Conservation (phyloP, 257 asterid species). For the Nicotiana tabacum region DNA sequence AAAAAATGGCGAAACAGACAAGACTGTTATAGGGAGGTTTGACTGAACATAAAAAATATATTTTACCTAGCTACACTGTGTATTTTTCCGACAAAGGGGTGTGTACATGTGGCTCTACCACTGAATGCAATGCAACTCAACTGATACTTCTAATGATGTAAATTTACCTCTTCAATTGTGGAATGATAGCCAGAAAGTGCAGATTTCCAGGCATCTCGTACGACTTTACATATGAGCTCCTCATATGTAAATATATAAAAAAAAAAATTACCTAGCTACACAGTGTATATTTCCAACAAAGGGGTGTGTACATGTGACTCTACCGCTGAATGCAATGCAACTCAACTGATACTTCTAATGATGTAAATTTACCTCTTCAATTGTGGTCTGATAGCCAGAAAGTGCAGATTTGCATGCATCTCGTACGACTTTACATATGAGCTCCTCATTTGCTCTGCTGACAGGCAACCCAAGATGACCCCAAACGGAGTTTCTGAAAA, state of each 20-base stretch:
- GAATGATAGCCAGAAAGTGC: conserved; percentile 78
- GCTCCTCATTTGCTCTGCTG: conserved; percentile 85
- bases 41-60: too few species aligned
- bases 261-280: too few species aligned
- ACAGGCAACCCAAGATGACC: conserved; percentile 72
- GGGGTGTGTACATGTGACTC: too few species aligned
- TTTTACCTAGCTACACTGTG: too few species aligned
- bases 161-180: conserved; percentile 76
- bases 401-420: conserved; percentile 71
- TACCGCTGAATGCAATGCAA: too few species aligned
- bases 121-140: too few species aligned
- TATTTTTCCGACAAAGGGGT: too few species aligned
- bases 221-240: conserved; percentile 73
- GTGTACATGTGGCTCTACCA: too few species aligned
- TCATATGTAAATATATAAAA: conserved; percentile 25
- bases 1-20: too few species aligned
- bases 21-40: too few species aligned
- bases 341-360: not conserved
- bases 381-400: conserved; percentile 72
- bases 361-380: conserved; percentile 61
- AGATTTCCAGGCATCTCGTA: conserved; percentile 61
- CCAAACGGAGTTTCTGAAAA: conserved; percentile 71
- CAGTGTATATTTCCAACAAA: too few species aligned
- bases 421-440: conserved; percentile 66
- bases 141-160: not conserved